These are phyloP conservation scores for Linum lewisii DNA, from an alignment of 345 rosid genomes.

Conservation along the genomic window DNA sequence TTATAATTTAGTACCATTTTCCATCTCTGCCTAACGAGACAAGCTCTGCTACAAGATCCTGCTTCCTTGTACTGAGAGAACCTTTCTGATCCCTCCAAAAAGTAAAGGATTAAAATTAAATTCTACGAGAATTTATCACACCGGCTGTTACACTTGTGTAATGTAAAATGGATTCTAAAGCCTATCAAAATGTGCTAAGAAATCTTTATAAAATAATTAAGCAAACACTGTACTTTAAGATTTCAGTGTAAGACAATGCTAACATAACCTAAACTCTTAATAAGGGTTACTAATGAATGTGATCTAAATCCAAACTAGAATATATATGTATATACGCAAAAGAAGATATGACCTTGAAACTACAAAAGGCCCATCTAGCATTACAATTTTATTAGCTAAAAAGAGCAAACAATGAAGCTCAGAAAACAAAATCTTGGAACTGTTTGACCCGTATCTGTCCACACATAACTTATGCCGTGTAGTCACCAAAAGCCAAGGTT, in stretches of 20 bases:
- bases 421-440: conserved; percentile 2
- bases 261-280: background rate
- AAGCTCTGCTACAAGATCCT: conserved; percentile 49
- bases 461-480: conserved; percentile 50
- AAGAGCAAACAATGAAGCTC: background rate
- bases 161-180: background rate
- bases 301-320: background rate
- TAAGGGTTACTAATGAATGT: background rate
- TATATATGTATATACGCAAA: background rate
- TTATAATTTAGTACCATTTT: conserved; percentile 30
- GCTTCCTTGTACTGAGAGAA: conserved; percentile 48
- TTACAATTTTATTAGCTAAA: background rate
- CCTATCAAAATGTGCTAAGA: background rate
- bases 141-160: background rate
- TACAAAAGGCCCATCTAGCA: background rate
- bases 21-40: conserved; percentile 44
- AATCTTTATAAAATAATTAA: too few species aligned
- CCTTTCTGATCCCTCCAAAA: conserved; percentile 31
- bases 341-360: too few species aligned
- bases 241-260: background rate
- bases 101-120: background rate
- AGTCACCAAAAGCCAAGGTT: conserved; percentile 73
- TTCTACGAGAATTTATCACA: background rate
- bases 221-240: background rate
- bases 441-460: conserved; percentile 86